Conservation (phyloP, 495 filamentous ascomycete species). For the Penicillium nucicola region DNA sequence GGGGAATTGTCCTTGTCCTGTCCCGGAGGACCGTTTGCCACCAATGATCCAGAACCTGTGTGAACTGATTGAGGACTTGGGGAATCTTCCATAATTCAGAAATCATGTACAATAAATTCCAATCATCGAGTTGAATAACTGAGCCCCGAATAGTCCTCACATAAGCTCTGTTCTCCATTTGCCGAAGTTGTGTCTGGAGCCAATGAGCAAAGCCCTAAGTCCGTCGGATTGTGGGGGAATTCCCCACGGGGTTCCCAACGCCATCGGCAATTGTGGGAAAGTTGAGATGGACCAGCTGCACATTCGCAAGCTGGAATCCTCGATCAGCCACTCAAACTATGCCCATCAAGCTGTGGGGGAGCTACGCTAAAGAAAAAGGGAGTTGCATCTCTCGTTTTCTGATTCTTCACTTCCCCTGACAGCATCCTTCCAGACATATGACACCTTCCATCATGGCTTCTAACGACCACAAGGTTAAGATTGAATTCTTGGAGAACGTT, state of each 20-base stretch:
- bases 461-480: constrained; percentile 14
- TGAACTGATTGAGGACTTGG: constrained; percentile 49
- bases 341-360: too few relatives aligned
- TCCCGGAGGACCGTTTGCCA: constrained; percentile 23
- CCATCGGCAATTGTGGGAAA: background rate
- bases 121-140: background rate
- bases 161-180: background rate
- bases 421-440: too few relatives aligned
- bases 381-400: background rate
- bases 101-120: background rate
- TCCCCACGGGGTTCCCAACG: background rate
- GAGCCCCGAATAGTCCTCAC: too few relatives aligned
- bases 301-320: too few relatives aligned
- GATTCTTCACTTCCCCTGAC: too few relatives aligned
- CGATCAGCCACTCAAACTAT: too few relatives aligned
- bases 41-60: constrained; percentile 54
- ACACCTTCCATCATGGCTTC: constrained; percentile 1
- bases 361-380: too few relatives aligned
- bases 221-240: background rate
- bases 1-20: constrained; percentile 36
- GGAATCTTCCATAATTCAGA: constrained; percentile 15
- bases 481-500: constrained; percentile 24
- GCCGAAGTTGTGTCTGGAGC: background rate
- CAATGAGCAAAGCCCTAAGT: background rate
- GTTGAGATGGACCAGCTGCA: background rate